Base-by-base conservation (phyloP, 148 eudicot species). In the Fallopia convolvulus region DNA sequence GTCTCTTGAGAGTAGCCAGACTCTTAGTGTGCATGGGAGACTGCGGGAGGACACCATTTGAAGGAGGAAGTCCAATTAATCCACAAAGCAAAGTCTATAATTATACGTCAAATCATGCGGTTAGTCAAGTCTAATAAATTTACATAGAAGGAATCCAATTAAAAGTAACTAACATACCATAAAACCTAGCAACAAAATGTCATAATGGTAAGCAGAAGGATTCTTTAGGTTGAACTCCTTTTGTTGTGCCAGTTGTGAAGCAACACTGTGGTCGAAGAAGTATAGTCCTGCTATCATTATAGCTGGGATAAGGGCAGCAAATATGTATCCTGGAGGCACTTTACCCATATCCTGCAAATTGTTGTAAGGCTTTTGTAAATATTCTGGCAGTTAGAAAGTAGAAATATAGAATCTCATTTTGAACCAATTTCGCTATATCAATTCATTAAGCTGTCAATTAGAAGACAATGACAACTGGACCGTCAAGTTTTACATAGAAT, bases 21-120 rank as follows among this genome's bases (percentile, higher is more conserved):
- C 94, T 93, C 84, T 88, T 87, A 4, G 98, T 91, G 77, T 93
- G 98, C 98, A 93, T 93, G 7, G 98, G 98, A 46, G 98, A 91
- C 66, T 93, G 98, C 23, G 98, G 98, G 52, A 93, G 94, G 63
- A 93, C 98, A 17, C 98, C 98, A 49, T 93, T 93, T 26, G 97
- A 91, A 75, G 98, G 98, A 77, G 98, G 98, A 20, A 93, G 83
- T 70, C 98, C 98, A 80, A 93, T 82, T 80, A 93, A 85, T 50
- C 98, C 98, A 84, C 97, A 91, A 50, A 93, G 61, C 83, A 93
- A 77, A 66, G 94, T 90, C 98, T 93, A 77, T 79, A 78, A 47
- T 70, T 36, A 42, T 44, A 17, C 15, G 47, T 46, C 46, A 41
- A 23, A 10, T 11, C 8, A 50, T 33, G 75, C 20, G 39, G 10